phyloP scores from a whole-genome alignment of 164 flowering plant genomes.

The Vitis vinifera region ASM3070453v1 NC_081819.1:197001-197500 shows the following conservation, averaged over 20 bases:
- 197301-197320: conserved; percentile 99
- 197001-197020: no score
- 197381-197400: conserved; percentile 98
- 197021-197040: conserved; percentile 2
- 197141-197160: not conserved
- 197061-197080: conserved; percentile 74
- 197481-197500: conserved; percentile 64
- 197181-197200: no score
- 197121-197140: conserved; percentile 45
- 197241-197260: conserved; percentile 71
- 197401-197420: conserved; percentile 43
- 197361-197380: conserved; percentile 91
- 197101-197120: conserved; percentile 69
- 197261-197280: conserved; percentile 59
- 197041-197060: conserved; percentile 61
- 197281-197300: conserved; percentile 87
- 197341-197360: conserved; percentile 90
- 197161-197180: not conserved
- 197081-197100: conserved; percentile 90
- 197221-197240: conserved; percentile 48
- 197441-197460: conserved; percentile 82
- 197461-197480: conserved; percentile 55
- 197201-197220: no score
- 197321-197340: conserved; percentile 79
- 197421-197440: conserved; percentile 60